Percentiles rank a stretch among this genome's conserved stretches.
Evolutionary conservation across 106 monocot genomes (phyloP).

Genomic region (Acorus calamus): DNA sequence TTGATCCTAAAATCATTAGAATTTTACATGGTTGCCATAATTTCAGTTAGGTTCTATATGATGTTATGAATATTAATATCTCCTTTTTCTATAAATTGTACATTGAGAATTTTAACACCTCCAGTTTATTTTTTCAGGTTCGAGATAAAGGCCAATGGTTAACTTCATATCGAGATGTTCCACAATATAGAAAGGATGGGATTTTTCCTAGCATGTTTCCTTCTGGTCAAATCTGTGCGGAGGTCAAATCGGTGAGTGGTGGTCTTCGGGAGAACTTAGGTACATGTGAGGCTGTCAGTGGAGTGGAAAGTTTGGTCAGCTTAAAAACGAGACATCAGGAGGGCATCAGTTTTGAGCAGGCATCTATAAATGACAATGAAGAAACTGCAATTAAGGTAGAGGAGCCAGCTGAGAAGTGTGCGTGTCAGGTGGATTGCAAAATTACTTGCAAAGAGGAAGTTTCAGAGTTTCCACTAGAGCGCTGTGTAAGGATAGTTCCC

Average conservation of each 20-base stretch:
- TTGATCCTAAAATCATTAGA: no score
- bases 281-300: neutral
- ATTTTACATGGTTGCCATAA: no score
- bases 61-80: no score
- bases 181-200: slow-evolving; percentile 42
- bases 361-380: neutral
- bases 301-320: slow-evolving; percentile 7
- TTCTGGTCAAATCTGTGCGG: slow-evolving; percentile 25
- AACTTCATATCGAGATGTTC: slow-evolving; percentile 54
- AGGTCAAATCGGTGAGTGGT: neutral
- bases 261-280: slow-evolving; percentile 4
- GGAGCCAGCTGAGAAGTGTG: slow-evolving; percentile 14
- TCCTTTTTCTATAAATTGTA: no score
- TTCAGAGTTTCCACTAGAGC: slow-evolving; percentile 51
- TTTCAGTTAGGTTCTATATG: no score
- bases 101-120: no score
- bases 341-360: neutral
- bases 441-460: slow-evolving; percentile 19
- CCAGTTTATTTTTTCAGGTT: slow-evolving; percentile 33
- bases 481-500: slow-evolving; percentile 91
- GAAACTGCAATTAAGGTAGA: slow-evolving; percentile 9
- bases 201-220: slow-evolving; percentile 91
- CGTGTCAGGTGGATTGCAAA: slow-evolving; percentile 4
- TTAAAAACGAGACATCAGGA: slow-evolving; percentile 7
- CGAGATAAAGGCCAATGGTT: slow-evolving; percentile 85